Evolutionary conservation across 1,139 yeast genomes (phyloP).

Genomic region (Suhomyces kunorum): DNA sequence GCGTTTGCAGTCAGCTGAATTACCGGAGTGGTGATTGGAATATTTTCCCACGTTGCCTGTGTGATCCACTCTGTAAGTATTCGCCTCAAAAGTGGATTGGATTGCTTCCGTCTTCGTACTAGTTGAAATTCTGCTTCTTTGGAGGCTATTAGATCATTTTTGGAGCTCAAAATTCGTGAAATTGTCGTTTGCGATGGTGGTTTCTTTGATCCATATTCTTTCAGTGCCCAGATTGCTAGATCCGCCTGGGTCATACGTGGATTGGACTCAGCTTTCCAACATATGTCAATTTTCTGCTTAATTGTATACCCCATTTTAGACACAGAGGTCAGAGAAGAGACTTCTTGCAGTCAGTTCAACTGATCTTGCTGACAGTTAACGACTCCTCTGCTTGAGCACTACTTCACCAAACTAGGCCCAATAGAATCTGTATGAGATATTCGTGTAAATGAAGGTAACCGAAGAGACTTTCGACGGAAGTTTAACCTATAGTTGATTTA

Average conservation of each 20-base stretch:
- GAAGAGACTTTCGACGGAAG: no score
- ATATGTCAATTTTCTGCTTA: conserved; percentile 66
- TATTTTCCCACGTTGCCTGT: conserved; percentile 66
- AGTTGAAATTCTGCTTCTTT: conserved; percentile 59
- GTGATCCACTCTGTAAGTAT: conserved; percentile 69
- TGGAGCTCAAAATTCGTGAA: conserved; percentile 58
- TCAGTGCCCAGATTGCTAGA: conserved; percentile 64
- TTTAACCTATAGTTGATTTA: no score
- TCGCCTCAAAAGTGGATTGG: conserved; percentile 57
- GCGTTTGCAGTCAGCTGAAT: conserved; percentile 65
- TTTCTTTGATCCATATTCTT: conserved; percentile 49
- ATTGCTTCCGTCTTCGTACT: conserved; percentile 55
- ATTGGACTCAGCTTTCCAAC: conserved; percentile 64
- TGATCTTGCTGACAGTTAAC: no score
- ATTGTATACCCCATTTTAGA: conserved; percentile 54
- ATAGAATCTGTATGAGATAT: no score
- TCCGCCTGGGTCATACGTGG: conserved; percentile 72
- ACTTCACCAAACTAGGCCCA: no score
- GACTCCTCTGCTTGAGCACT: no score
- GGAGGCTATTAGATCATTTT: conserved; percentile 57
- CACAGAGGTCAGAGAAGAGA: no score
- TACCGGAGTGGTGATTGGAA: conserved; percentile 65
- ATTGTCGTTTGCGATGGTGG: conserved; percentile 72
- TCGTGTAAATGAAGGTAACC: no score
- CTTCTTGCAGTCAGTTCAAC: no score